phyloP scores from a whole-genome alignment of 305 asterid genomes.

The Plantago coronopus region DNA sequence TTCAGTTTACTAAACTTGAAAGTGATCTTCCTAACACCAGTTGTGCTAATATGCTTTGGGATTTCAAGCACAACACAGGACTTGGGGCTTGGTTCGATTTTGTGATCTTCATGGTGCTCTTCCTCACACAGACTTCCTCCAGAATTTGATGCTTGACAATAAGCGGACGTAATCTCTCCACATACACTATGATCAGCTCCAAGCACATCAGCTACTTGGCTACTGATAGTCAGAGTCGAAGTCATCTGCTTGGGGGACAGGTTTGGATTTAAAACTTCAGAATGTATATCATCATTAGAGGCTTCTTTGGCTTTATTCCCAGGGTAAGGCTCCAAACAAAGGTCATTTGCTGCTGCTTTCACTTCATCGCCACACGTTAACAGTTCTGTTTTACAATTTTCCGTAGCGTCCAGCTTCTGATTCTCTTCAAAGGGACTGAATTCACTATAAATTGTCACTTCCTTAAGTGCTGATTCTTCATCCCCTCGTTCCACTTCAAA shows the following conservation, averaged over 20 bases:
- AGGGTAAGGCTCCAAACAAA: slow-evolving; percentile 24
- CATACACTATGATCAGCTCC: slow-evolving; percentile 38
- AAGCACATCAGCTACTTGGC: slow-evolving; percentile 32
- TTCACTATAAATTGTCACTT: slow-evolving; percentile 18
- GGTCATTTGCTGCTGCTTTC: slow-evolving; percentile 19
- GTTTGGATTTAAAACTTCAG: slow-evolving; percentile 47
- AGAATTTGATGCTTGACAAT: slow-evolving; percentile 27
- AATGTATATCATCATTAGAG: slow-evolving; percentile 43
- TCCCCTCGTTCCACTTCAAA: neutral
- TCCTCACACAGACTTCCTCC: slow-evolving; percentile 35
- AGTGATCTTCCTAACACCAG: slow-evolving; percentile 88
- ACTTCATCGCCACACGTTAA: slow-evolving; percentile 20
- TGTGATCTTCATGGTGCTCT: slow-evolving; percentile 24
- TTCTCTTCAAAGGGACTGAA: slow-evolving; percentile 24
- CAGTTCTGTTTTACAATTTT: slow-evolving; percentile 20
- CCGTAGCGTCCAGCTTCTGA: slow-evolving; percentile 19
- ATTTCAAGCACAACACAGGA: slow-evolving; percentile 85
- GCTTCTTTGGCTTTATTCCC: slow-evolving; percentile 31
- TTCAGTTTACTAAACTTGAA: slow-evolving; percentile 84
- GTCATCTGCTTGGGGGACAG: slow-evolving; percentile 38
- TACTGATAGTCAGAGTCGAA: slow-evolving; percentile 36
- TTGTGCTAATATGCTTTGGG: slow-evolving; percentile 82
- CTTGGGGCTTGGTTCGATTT: slow-evolving; percentile 40
- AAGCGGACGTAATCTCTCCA: slow-evolving; percentile 50
- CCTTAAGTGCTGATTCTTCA: slow-evolving; percentile 19